Evolutionary conservation across 2,329 filamentous ascomycete species (phyloP), one percentile per base, ranked within the genome.

Genomic region (Diaporthe nobilis): DNA sequence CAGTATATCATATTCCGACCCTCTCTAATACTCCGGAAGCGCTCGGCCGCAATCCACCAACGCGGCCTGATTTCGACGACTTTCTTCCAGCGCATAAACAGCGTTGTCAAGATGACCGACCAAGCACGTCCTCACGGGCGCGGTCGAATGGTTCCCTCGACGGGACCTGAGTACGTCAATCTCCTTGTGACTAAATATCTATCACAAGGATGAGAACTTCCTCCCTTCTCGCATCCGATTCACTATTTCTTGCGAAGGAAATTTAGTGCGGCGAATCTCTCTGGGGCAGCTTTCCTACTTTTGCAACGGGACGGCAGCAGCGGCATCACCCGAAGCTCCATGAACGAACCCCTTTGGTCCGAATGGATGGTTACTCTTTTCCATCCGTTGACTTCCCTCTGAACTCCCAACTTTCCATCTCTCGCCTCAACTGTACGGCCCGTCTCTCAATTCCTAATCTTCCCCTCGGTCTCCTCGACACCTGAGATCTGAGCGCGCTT

Each of bases 391-490:
- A 22, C 20, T 4, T 9, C 20, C 55, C 9, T n/a, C 31, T 9
- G 10, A 37, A 0, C 20, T 4, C 10, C 7, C 6, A 22, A 2
- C 55, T 1, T 17, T 6, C 9, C 9, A 1, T n/a, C 55, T 37
- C 7, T 15, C 17, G 10, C 55, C 55, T 22, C 31, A 39, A n/a
- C 3, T 5, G 1, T 13, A 5, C 25, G 9, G 5, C 7, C 20
- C 8, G 10, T 39, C 17, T 7, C 20, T 13, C 3, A 15, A 37
- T 7, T 5, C 0, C 9, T 0, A 37, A n/a, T 7, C 9, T 1
- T 37, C 31, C 20, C 31, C 55, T 28, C 7, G 7, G 22, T 61
- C 12, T 28, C 58, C 58, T 25, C 37, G 22, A 17, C n/a, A 42
- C n/a, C n/a, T 15, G 13, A n/a, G 7, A 9, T 17, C n/a, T 2